These are phyloP conservation scores for Mrakia frigida DNA, from an alignment of 768 basidiomycete species.

Conservation along the genomic window DNA sequence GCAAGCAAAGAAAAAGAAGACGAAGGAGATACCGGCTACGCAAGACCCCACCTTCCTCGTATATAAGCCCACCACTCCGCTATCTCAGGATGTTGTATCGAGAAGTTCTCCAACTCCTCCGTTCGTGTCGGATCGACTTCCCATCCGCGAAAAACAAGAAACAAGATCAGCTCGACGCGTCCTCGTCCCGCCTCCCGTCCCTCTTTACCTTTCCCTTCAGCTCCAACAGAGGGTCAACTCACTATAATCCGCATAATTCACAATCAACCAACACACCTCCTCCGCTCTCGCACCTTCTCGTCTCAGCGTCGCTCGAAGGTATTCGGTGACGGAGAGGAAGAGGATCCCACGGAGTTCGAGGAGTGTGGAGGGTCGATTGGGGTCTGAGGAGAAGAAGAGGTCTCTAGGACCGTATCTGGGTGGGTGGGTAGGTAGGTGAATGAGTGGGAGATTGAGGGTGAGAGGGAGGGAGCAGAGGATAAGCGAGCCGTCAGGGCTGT, in stretches of 20 bases:
- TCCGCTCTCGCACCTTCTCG: neutral
- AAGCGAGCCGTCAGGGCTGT: neutral
- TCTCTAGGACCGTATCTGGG: conserved; percentile 6
- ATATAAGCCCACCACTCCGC: neutral
- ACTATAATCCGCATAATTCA: conserved; percentile 10
- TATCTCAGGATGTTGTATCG: neutral
- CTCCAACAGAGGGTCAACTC: neutral
- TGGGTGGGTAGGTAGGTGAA: neutral
- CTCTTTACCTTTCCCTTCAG: too few relatives aligned
- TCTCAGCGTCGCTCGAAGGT: neutral
- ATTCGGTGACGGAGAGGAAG: conserved; percentile 18
- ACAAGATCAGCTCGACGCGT: neutral
- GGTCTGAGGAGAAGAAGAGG: conserved; percentile 5
- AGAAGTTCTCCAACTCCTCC: conserved; percentile 1
- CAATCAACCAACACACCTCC: neutral
- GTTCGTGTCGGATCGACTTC: conserved; percentile 6
- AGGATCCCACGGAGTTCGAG: neutral
- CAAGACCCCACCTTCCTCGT: neutral
- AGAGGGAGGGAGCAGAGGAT: neutral
- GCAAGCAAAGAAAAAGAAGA: neutral
- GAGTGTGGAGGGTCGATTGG: neutral
- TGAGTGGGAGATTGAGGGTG: neutral
- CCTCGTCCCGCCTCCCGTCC: neutral
- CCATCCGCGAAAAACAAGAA: too few relatives aligned
- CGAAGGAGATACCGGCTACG: neutral